Base-by-base conservation (phyloP, 2,329 filamentous ascomycete genomes). In the Fonsecaea erecta region DNA sequence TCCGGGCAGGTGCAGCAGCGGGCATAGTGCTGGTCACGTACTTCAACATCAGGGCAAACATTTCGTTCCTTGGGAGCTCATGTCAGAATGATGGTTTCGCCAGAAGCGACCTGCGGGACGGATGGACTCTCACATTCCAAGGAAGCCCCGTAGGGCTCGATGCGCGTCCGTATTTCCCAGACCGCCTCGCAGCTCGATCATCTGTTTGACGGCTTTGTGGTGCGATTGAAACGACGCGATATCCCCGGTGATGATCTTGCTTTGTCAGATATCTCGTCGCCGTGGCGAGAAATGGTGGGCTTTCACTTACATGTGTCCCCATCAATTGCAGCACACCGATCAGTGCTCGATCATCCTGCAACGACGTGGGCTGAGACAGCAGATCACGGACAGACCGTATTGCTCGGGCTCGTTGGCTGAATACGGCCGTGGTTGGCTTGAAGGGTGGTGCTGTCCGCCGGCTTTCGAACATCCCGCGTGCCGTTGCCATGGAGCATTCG, bases 251-350 rank as follows among this genome's bases (percentile, higher is more conserved):
- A 53, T 53, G 16, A 32, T 32, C 51, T 53, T 34, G 32, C 6
- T 11, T 2, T 2, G 51, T 53, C 51, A 32, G 32, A 34, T 34
- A 11, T 34, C 26, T 32, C 24, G 3, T 30, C 24, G 7, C 21
- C 24, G 1, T 2, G 51, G 21, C 7, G 32, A 11, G 9, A 2
- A 12, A 12, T 4, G 30, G 30, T 32, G 30, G 32, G 6, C 32
- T 12, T 30, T 14, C 9, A 28, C 51, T 53, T 30, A 53, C 51
- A 53, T 53, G 51, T 6, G 51, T 32, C 9, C 24, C 21, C 51
- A 53, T 53, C 51, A 53, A 53, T 18, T 53, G 51, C 51, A 53
- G 32, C 11, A 53, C 51, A 2, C 51, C 51, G 24, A 28, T 32
- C 24, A 53, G 26, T n/a, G 51, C 51, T n/a, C 51, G 26, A 30